Evolutionary conservation across 352 stramenopile species (phyloP).

Genomic region (Pythium apleroticum): DNA sequence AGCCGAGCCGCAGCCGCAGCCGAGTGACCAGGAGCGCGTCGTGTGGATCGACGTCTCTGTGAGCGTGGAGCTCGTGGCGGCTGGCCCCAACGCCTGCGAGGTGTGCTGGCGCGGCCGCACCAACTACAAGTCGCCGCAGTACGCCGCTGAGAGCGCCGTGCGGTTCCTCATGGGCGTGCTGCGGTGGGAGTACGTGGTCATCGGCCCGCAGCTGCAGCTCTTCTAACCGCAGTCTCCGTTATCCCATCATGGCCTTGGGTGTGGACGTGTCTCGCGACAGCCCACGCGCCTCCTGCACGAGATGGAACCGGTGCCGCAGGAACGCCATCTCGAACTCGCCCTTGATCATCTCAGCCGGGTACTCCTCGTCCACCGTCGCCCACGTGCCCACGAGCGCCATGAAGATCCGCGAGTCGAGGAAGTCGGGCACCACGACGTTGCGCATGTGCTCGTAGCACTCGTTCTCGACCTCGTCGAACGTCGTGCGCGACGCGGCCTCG

Average conservation of each 20-base stretch:
- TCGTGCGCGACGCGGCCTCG: slow-evolving; percentile 62
- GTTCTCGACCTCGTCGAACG: slow-evolving; percentile 74
- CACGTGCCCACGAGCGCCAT: slow-evolving; percentile 82
- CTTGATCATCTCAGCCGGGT: slow-evolving; percentile 71
- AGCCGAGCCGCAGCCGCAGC: neutral
- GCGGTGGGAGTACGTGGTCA: slow-evolving; percentile 22
- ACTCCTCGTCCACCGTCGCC: slow-evolving; percentile 71
- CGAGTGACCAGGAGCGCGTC: slow-evolving; percentile 22
- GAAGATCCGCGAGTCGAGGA: slow-evolving; percentile 82
- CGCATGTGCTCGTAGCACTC: slow-evolving; percentile 78
- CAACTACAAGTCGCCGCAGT: slow-evolving; percentile 31
- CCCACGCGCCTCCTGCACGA: slow-evolving; percentile 66
- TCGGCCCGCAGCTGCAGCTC: slow-evolving; percentile 22
- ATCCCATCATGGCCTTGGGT: slow-evolving; percentile 23
- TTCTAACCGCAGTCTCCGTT: slow-evolving; percentile 20
- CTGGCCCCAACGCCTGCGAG: neutral
- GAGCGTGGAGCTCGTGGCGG: slow-evolving; percentile 31
- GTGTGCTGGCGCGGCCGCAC: slow-evolving; percentile 26
- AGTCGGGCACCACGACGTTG: slow-evolving; percentile 74
- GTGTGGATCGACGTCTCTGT: slow-evolving; percentile 38
- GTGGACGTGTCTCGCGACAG: slow-evolving; percentile 59
- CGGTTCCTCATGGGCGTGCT: slow-evolving; percentile 30
- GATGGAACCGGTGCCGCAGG: slow-evolving; percentile 75
- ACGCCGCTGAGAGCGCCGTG: slow-evolving; percentile 30
- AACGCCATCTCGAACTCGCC: slow-evolving; percentile 84